A percentile compares a stretch with the other conserved stretches of the same genome.
phyloP scores from a whole-genome alignment of 2,329 filamentous ascomycete species.

The Hymenoscyphus occultus region DNA sequence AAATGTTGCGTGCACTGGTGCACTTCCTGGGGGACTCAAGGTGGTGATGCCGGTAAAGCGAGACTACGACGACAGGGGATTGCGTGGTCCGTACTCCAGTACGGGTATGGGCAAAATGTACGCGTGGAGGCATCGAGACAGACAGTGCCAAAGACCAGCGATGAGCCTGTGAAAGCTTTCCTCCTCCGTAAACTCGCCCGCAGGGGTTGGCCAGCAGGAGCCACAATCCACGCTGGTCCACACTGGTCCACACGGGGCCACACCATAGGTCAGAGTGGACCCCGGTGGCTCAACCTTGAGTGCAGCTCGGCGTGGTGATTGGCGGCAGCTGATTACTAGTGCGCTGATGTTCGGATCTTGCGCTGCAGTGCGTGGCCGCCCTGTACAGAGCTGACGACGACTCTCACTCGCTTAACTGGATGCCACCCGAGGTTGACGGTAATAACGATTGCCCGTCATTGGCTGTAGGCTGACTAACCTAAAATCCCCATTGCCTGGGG shows the following conservation, averaged over 20 bases:
- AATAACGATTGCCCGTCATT: neutral
- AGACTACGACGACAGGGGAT: no score
- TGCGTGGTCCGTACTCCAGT: no score
- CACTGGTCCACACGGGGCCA: neutral
- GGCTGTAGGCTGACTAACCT: neutral
- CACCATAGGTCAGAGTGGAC: neutral
- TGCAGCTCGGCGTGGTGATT: neutral
- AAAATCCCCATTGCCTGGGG: neutral
- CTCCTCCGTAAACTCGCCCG: neutral
- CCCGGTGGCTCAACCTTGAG: neutral
- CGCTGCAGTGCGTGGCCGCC: constrained; percentile 12
- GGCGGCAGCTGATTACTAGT: neutral
- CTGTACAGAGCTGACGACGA: constrained; percentile 15
- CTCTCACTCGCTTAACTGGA: neutral
- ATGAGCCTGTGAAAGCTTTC: neutral
- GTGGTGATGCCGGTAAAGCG: no score
- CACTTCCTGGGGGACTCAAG: no score
- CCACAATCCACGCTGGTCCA: neutral
- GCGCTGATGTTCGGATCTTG: neutral
- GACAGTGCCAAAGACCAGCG: neutral
- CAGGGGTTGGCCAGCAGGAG: neutral
- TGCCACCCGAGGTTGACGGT: constrained; percentile 6
- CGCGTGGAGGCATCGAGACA: neutral
- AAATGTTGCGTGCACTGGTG: no score
- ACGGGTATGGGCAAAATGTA: neutral